Conservation (phyloP, 345 rosid species). For the Euclidium syriacum region DNA sequence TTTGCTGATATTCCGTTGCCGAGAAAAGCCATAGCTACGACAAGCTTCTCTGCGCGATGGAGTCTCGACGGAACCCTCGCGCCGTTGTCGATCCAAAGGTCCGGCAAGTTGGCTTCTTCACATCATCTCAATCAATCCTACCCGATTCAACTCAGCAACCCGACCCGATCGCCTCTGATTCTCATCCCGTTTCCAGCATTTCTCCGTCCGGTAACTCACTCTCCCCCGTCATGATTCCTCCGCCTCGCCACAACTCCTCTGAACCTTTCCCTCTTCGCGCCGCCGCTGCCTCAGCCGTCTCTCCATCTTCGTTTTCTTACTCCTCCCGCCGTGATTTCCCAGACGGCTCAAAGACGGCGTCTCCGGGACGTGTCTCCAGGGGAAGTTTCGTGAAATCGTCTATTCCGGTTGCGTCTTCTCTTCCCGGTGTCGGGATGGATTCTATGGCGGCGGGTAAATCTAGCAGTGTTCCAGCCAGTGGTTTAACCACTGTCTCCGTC, state of each 20-base stretch:
- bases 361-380: slow-evolving; percentile 38
- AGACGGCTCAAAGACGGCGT: slow-evolving; percentile 34
- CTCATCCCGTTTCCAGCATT: slow-evolving; percentile 34
- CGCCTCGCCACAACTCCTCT: slow-evolving; percentile 70
- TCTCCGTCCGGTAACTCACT: slow-evolving; percentile 64
- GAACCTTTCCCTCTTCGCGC: slow-evolving; percentile 35
- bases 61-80: slow-evolving; percentile 70
- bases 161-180: slow-evolving; percentile 32
- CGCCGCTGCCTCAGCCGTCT: slow-evolving; percentile 24
- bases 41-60: slow-evolving; percentile 39
- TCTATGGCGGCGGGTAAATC: slow-evolving; percentile 35
- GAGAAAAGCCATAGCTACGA: not conserved
- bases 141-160: slow-evolving; percentile 46
- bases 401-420: slow-evolving; percentile 31
- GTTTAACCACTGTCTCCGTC: slow-evolving; percentile 63
- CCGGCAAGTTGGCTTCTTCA: slow-evolving; percentile 85
- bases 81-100: slow-evolving; percentile 77
- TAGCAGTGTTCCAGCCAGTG: slow-evolving; percentile 67
- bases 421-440: slow-evolving; percentile 39
- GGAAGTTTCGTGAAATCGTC: slow-evolving; percentile 32
- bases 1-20: slow-evolving; percentile 3
- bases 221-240: slow-evolving; percentile 89
- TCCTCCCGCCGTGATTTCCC: slow-evolving; percentile 29
- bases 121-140: slow-evolving; percentile 29
- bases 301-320: slow-evolving; percentile 41